Evolutionary conservation across 1,139 yeast species (phyloP), one percentile per base, ranked within the genome.

Genomic region (Lodderomyces parapsilosis): DNA sequence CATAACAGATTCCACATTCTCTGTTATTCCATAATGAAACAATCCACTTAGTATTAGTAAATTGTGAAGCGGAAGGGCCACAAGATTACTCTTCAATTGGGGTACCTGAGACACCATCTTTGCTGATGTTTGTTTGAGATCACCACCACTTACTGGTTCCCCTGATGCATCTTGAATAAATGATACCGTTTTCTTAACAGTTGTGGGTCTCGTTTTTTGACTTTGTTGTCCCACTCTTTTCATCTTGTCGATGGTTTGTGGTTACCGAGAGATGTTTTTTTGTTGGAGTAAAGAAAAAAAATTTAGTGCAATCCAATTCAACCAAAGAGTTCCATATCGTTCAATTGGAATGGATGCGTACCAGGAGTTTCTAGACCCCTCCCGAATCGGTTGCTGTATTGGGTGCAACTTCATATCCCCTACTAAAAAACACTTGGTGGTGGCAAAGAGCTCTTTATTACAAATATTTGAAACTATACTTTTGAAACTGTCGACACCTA

Each of bases 291-390:
- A 6, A 30, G 13, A 40, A 34, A 34, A 25, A 28, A 40, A 36
- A 36, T 23, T 17, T 18, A 36, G 28, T 18, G 30, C 8, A 3
- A 27, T 13, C 25, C 6, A 36, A 14, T 3, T 10, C 11, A 34
- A 20, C 9, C 17, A 14, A 18, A 8, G 3, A 25, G 24, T 4
- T 17, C 14, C 3, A 17, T 6, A 33, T 6, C 14, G 7, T 13
- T 35, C 34, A 22, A 14, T 32, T n/a, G 10, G n/a, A 25, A 89
- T 91, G 98, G 91, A 90, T 57, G 85, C 87, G 14, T 88, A 85
- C 63, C 82, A 84, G 52, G 93, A 87, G 62, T 74, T 90, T 55
- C 74, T 88, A 40, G 87, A 83, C 52, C 96, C 97, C 3, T 74
- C 96, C 1, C 76, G 83, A 52, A 90, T 89, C 31, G 63, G 83